phyloP scores from a whole-genome alignment of 306 rosid species.

The Casuarina glauca region DNA sequence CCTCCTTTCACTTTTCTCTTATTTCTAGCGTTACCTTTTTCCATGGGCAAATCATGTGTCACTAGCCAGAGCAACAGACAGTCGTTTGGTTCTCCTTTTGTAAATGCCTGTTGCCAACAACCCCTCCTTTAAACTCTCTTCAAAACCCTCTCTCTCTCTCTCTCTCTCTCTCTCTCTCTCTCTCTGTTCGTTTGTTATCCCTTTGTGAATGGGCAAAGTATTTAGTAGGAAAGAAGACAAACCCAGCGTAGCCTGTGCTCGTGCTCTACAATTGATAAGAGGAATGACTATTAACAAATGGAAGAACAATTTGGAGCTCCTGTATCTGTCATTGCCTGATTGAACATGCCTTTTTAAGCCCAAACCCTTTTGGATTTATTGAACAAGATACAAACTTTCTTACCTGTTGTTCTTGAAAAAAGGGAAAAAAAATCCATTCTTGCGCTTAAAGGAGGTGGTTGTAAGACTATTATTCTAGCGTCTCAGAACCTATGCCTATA shows the following conservation, averaged over 20 bases:
- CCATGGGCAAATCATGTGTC: constrained; percentile 63
- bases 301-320: constrained; percentile 5
- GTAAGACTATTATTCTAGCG: background rate
- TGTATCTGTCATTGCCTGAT: constrained; percentile 16
- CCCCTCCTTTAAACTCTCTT: constrained; percentile 20
- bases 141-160: constrained; percentile 16
- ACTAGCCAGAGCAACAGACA: constrained; percentile 44
- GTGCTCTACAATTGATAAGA: background rate
- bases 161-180: background rate
- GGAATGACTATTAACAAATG: constrained; percentile 12
- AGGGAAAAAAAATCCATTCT: background rate
- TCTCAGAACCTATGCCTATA: constrained; percentile 8
- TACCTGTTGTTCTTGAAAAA: constrained; percentile 9
- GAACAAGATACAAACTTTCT: constrained; percentile 24
- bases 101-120: constrained; percentile 45
- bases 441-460: constrained; percentile 13
- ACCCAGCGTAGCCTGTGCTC: background rate
- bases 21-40: constrained; percentile 48
- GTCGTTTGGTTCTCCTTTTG: constrained; percentile 41
- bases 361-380: background rate
- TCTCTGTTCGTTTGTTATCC: background rate
- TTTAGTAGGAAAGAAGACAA: background rate
- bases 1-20: constrained; percentile 43
- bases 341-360: background rate
- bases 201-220: background rate